Evolutionary conservation across 1,284 basidiomycete genomes (phyloP), one percentile per base, ranked within the genome.

Genomic region (Caloboletus inedulis): DNA sequence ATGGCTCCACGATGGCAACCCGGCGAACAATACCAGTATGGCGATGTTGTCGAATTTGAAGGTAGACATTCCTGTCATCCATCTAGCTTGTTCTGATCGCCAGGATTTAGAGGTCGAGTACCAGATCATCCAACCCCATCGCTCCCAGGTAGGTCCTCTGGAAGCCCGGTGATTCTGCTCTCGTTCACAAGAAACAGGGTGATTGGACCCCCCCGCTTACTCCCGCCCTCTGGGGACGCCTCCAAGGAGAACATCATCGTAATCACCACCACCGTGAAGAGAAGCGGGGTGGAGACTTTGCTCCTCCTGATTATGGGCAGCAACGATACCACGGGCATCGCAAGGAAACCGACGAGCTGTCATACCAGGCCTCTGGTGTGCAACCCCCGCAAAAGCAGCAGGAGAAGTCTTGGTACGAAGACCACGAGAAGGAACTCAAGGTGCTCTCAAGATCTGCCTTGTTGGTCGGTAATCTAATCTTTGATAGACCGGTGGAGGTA

Each of bases 121-220:
- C 74, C 83, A 80, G 68, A 84, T 84, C 69, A 80, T 88, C 59
- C 85, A 88, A 63, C 72, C 83, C 13, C 87, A 90, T 69, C 71
- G 67, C 43, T 87, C 86, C 25, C 83, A 87, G 76, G 85, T 80
- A 52, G 42, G 66, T 56, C 25, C 14, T 40, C 16, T 30, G 10
- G 10, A 35, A 6, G 16, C 34, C 27, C 18, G 14, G 9, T 9
- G 7, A 31, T 45, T 4, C 10, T 16, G 1, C 31, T 19, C 49
- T 50, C n/a, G 18, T 52, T 59, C 13, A 63, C 34, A 27, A 13
- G 25, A n/a, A 16, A 47, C 59, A 87, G 82, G 52, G 72, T 31
- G 84, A 86, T 58, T 89, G 87, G 87, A 68, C 79, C 29, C 87
- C 87, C 1, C 62, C 73, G 9, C 57, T 68, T 16, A 81, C 80